phyloP scores from a whole-genome alignment of 768 basidiomycete species.

The Hypholoma sublateritium region DNA sequence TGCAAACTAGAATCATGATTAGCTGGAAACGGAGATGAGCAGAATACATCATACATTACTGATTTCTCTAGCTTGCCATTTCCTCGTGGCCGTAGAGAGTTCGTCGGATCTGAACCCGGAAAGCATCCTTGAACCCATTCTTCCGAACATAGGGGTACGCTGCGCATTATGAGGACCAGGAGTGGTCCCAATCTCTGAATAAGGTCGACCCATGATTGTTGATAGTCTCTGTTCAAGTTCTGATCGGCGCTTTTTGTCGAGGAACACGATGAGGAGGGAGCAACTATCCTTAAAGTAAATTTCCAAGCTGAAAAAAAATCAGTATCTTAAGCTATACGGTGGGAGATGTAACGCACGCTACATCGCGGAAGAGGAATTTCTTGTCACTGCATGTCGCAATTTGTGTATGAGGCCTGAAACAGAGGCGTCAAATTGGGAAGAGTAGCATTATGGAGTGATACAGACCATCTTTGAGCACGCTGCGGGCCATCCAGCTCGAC shows the following conservation, averaged over 20 bases:
- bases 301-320: constrained; percentile 58
- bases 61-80: constrained; percentile 89
- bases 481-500: constrained; percentile 80
- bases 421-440: background rate
- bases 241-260: constrained; percentile 63
- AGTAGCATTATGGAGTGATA: background rate
- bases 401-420: constrained; percentile 71
- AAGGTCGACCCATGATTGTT: constrained; percentile 42
- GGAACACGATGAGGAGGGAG: constrained; percentile 81
- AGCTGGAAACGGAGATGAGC: constrained; percentile 18
- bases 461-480: constrained; percentile 80
- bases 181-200: constrained; percentile 41
- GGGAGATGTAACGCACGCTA: constrained; percentile 61
- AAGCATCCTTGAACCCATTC: constrained; percentile 49
- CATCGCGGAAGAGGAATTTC: constrained; percentile 87
- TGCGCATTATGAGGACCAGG: constrained; percentile 41
- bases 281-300: constrained; percentile 93
- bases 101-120: constrained; percentile 58
- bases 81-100: constrained; percentile 67
- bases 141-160: constrained; percentile 56
- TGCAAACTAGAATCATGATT: constrained; percentile 61
- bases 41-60: constrained; percentile 66
- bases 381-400: constrained; percentile 78
- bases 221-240: constrained; percentile 56
- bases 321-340: background rate